Percentiles rank a stretch among this genome's conserved stretches.
These are phyloP conservation scores for Rutstroemia sp. DNA, from an alignment of 2,329 filamentous ascomycete species.

Conservation along the genomic window DNA sequence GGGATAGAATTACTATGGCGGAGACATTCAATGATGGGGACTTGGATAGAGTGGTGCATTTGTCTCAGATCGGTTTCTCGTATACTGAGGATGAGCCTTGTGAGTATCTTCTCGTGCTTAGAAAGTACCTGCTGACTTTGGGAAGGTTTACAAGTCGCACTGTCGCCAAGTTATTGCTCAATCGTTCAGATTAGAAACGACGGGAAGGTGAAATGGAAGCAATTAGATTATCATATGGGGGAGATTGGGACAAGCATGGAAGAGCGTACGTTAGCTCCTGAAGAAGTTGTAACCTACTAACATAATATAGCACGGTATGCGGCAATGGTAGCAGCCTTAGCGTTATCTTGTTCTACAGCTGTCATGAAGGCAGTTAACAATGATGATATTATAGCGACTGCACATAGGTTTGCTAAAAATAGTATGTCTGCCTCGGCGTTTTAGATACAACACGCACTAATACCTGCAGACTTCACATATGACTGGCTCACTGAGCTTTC, in stretches of 20 bases:
- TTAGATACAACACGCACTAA: neutral
- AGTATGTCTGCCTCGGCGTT: constrained; percentile 16
- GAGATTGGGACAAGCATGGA: constrained; percentile 42
- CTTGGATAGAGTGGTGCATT: constrained; percentile 56
- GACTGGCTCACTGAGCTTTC: constrained; percentile 62
- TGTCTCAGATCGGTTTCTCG: constrained; percentile 71
- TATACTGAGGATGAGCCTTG: constrained; percentile 60
- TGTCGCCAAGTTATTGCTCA: constrained; percentile 55
- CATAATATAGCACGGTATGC: constrained; percentile 41
- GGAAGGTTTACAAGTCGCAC: constrained; percentile 49
- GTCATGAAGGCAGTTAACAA: constrained; percentile 44
- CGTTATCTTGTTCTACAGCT: constrained; percentile 42
- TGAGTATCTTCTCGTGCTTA: constrained; percentile 32
- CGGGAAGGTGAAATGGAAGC: constrained; percentile 52
- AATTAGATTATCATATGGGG: constrained; percentile 41
- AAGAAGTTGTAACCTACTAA: constrained; percentile 15
- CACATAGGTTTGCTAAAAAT: constrained; percentile 32
- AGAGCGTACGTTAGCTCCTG: constrained; percentile 36
- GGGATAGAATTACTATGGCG: constrained; percentile 67
- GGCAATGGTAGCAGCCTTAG: constrained; percentile 55
- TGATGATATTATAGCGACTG: constrained; percentile 66
- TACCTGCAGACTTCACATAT: constrained; percentile 46
- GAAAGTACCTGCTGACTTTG: neutral
- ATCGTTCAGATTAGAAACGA: constrained; percentile 52
- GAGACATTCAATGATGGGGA: constrained; percentile 59